Evolutionary conservation across 371 early-diverging fungal species (phyloP).

Genomic region (Apophysomyces variabilis): DNA sequence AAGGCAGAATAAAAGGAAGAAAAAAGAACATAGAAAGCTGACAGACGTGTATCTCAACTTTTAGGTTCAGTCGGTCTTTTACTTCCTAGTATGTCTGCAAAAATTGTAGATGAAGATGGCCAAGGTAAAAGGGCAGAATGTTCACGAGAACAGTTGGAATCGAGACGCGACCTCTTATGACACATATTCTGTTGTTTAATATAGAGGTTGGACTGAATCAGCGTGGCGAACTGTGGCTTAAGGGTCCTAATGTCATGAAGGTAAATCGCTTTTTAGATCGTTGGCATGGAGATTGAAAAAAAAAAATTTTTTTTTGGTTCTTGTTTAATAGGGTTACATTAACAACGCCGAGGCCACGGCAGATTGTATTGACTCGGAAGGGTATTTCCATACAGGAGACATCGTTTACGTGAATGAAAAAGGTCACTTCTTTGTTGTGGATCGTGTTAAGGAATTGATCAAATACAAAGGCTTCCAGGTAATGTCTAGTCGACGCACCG

Average conservation of each 20-base stretch:
- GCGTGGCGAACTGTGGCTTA: slow-evolving; percentile 75
- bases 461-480: slow-evolving; percentile 78
- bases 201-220: slow-evolving; percentile 58
- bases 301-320: neutral
- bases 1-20: too few species aligned
- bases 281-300: too few species aligned
- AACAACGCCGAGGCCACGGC: slow-evolving; percentile 71
- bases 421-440: slow-evolving; percentile 68
- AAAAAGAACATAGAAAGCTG: too few species aligned
- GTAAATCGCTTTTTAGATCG: slow-evolving; percentile 9
- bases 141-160: slow-evolving; percentile 30
- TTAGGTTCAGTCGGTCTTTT: slow-evolving; percentile 74
- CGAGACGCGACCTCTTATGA: too few species aligned
- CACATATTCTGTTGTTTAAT: too few species aligned
- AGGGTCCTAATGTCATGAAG: slow-evolving; percentile 83
- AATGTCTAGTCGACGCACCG: neutral
- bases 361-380: slow-evolving; percentile 60
- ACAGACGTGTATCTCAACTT: slow-evolving; percentile 18
- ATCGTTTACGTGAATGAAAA: slow-evolving; percentile 66
- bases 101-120: slow-evolving; percentile 66
- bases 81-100: slow-evolving; percentile 70
- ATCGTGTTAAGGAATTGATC: slow-evolving; percentile 80
- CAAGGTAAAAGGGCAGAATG: slow-evolving; percentile 48
- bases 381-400: slow-evolving; percentile 87
- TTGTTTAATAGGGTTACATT: slow-evolving; percentile 62